Conservation (phyloP, 2,329 filamentous ascomycete species). For the Coniochaeta ligniaria region DNA sequence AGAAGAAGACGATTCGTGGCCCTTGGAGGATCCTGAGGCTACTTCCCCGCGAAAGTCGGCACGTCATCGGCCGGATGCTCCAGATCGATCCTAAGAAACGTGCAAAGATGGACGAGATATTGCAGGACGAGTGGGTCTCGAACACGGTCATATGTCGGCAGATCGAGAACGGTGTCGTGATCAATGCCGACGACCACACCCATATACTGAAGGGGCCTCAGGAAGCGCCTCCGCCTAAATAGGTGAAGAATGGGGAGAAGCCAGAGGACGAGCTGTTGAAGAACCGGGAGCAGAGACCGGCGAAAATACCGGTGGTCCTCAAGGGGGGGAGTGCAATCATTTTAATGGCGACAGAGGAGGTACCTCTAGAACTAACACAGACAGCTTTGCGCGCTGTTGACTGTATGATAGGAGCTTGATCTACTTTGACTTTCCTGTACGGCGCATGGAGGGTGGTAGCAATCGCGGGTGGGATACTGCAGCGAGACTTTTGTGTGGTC, state of each 20-base stretch:
- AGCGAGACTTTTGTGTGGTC: background rate
- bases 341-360: background rate
- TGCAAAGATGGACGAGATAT: slow-evolving; percentile 77
- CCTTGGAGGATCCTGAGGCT: slow-evolving; percentile 86
- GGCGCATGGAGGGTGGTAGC: background rate
- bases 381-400: background rate
- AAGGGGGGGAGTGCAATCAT: background rate
- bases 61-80: slow-evolving; percentile 89
- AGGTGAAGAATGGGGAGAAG: background rate
- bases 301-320: background rate
- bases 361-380: background rate
- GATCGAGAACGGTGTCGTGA: slow-evolving; percentile 59
- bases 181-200: slow-evolving; percentile 68
- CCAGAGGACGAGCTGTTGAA: background rate
- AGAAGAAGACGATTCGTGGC: slow-evolving; percentile 78
- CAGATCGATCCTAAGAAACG: slow-evolving; percentile 78
- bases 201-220: slow-evolving; percentile 71
- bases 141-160: slow-evolving; percentile 80
- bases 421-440: background rate
- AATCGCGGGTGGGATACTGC: background rate
- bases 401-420: background rate
- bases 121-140: slow-evolving; percentile 85
- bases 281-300: background rate
- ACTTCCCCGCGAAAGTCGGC: slow-evolving; percentile 79
- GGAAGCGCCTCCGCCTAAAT: background rate